Evolutionary conservation across 768 basidiomycete genomes (phyloP), one percentile per base, ranked within the genome.

Genomic region (Psilocybe azurescens): DNA sequence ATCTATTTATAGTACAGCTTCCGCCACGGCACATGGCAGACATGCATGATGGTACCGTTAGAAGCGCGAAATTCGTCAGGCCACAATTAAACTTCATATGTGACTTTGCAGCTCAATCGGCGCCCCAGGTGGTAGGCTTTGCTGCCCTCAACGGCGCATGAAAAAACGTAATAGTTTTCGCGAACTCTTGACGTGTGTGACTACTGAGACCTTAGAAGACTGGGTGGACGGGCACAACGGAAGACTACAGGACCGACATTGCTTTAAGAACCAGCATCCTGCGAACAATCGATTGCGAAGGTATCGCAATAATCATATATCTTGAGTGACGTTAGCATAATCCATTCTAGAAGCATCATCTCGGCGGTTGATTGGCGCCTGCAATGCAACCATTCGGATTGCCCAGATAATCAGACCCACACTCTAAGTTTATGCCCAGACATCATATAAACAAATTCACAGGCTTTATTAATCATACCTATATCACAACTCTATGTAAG

Each of bases 331-430:
- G 30, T 44, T 47, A 46, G 16, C 55, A 28, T 47, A 47, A 32
- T 56, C 10, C 28, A 56, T 56, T 29, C 38, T 32, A 46, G 55
- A 56, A 56, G 48, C 32, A 33, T 32, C 30, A 47, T 38, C 55
- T 54, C 48, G 33, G 60, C 54, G 60, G 54, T 55, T 61, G 60
- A 61, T 61, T 61, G 60, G 60, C 60, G 60, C 60, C 60, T 61
- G 60, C 47, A 55, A 61, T 56, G 53, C 18, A 28, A 32, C 16
- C 13, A 53, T 18, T 51, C 16, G 32, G 33, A 53, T 53, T 53
- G 52, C 16, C 14, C 32, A 53, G 30, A 53, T 53, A n/a, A 52
- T 53, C 52, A 53, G 14, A 33, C 52, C 13, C 52, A 53, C 52
- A 53, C 32, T 33, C 32, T 9, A 38, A 53, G 52, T 14, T 18